These are phyloP conservation scores for Platanus orientalis DNA, from an alignment of 164 flowering plant genomes.

Conservation along the genomic window DNA sequence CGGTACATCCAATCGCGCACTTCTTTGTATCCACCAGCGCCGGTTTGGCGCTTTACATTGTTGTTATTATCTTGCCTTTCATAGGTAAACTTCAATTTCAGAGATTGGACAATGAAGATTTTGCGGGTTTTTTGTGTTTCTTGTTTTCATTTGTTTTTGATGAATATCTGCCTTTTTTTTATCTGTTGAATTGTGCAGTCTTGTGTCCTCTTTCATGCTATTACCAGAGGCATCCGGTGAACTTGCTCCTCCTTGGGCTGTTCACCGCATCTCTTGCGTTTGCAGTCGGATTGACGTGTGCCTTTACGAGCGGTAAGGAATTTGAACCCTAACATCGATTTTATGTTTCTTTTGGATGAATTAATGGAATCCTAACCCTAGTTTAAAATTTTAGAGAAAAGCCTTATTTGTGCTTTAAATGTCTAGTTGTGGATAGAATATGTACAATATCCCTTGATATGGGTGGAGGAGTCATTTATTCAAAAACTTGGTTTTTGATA, in stretches of 20 bases:
- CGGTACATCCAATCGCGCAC: constrained; percentile 30
- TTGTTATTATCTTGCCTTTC: constrained; percentile 38
- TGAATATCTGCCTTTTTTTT: too few species aligned
- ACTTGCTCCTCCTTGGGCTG: constrained; percentile 49
- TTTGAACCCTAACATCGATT: not conserved
- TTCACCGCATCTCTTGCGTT: constrained; percentile 53
- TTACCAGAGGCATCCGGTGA: constrained; percentile 57
- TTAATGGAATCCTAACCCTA: not conserved
- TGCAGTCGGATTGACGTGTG: constrained; percentile 58
- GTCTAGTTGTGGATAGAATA: too few species aligned
- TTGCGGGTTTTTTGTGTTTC: not conserved
- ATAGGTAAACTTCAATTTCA: constrained; percentile 26
- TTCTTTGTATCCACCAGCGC: constrained; percentile 37
- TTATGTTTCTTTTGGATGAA: not conserved
- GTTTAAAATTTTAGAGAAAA: not conserved
- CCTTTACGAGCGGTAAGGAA: constrained; percentile 48
- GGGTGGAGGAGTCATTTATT: too few species aligned
- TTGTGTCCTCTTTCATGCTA: constrained; percentile 43
- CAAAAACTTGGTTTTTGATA: too few species aligned
- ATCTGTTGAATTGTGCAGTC: constrained; percentile 32
- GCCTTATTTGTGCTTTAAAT: too few species aligned
- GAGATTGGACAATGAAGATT: too few species aligned
- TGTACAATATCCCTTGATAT: too few species aligned
- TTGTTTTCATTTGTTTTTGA: not conserved
- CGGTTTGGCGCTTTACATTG: constrained; percentile 49